phyloP scores from a whole-genome alignment of 228 moss, liverwort and hornwort species.

The Sphagnum fallax region DNA sequence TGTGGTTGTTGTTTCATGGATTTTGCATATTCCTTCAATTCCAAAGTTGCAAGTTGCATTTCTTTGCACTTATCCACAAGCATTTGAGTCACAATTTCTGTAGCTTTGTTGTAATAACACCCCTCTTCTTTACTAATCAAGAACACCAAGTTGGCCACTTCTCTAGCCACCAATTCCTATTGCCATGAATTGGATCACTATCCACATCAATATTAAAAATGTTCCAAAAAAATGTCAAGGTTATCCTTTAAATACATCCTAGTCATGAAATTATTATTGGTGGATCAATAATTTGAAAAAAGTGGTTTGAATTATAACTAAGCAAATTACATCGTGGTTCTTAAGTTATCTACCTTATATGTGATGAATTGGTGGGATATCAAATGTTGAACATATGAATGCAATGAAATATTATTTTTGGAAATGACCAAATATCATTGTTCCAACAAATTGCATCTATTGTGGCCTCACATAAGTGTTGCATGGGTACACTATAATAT shows the following conservation, averaged over 20 bases:
- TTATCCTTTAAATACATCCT: too few relatives aligned
- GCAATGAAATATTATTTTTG: constrained; percentile 7
- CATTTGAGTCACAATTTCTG: constrained; percentile 12
- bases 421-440: constrained; percentile 25
- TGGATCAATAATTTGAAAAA: background rate
- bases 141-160: constrained; percentile 12
- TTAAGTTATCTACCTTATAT: background rate
- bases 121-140: constrained; percentile 15
- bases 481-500: constrained; percentile 15
- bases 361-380: background rate
- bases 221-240: background rate
- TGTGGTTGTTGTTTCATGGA: background rate
- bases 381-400: background rate
- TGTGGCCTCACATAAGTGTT: constrained; percentile 8
- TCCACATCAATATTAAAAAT: too few relatives aligned
- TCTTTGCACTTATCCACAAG: constrained; percentile 11
- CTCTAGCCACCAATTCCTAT: constrained; percentile 16
- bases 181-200: background rate
- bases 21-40: background rate
- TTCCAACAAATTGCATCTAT: constrained; percentile 19
- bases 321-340: background rate
- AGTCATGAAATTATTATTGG: background rate
- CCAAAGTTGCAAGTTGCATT: constrained; percentile 3
- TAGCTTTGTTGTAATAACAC: constrained; percentile 19
- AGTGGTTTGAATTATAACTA: background rate